Evolutionary conservation across 306 rosid species (phyloP).

Genomic region (Benincasa hispida): DNA sequence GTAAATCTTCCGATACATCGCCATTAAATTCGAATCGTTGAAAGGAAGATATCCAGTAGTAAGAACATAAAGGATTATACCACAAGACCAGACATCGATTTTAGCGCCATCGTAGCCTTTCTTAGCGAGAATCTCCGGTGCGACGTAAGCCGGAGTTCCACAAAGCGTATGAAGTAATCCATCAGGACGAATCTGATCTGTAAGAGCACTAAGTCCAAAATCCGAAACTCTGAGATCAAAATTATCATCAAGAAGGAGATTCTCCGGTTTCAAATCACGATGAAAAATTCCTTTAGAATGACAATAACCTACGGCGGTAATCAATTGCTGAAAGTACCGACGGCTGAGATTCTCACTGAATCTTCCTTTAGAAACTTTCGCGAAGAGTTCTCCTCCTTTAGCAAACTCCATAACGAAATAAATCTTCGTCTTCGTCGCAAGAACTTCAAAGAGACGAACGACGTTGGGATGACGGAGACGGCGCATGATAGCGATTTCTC

Average conservation of each 20-base stretch:
- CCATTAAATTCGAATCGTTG: slow-evolving; percentile 37
- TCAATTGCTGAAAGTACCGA: slow-evolving; percentile 55
- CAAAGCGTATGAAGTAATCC: slow-evolving; percentile 64
- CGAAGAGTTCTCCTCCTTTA: slow-evolving; percentile 60
- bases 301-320: slow-evolving; percentile 66
- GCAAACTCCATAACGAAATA: slow-evolving; percentile 75
- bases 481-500: slow-evolving; percentile 72
- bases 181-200: slow-evolving; percentile 44
- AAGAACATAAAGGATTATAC: slow-evolving; percentile 49
- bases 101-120: slow-evolving; percentile 71
- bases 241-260: slow-evolving; percentile 56
- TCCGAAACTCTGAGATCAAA: slow-evolving; percentile 51
- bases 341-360: slow-evolving; percentile 51
- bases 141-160: slow-evolving; percentile 83
- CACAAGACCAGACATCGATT: slow-evolving; percentile 80
- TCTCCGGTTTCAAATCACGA: slow-evolving; percentile 84
- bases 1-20: slow-evolving; percentile 53
- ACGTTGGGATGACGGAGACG: slow-evolving; percentile 49
- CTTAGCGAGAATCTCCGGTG: slow-evolving; percentile 67
- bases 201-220: slow-evolving; percentile 62
- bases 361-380: slow-evolving; percentile 24
- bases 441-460: slow-evolving; percentile 48
- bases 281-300: slow-evolving; percentile 59
- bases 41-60: slow-evolving; percentile 57
- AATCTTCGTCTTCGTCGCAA: slow-evolving; percentile 67